Evolutionary conservation across 2,329 filamentous ascomycete genomes (phyloP).

Genomic region (Mycosphaerelloides madeirae): DNA sequence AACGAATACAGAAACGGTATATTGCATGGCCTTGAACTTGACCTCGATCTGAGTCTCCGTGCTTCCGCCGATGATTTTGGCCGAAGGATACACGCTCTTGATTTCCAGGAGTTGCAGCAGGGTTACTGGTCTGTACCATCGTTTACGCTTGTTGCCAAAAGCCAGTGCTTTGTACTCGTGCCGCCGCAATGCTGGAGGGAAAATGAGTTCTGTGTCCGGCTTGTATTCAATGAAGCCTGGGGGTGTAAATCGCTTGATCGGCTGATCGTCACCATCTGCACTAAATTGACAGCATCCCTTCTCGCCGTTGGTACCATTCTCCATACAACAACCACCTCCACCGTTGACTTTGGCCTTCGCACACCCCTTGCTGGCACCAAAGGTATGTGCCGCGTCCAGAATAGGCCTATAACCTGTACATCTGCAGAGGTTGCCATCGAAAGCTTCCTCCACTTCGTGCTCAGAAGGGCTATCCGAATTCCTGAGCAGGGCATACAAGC

Average conservation of each 20-base stretch:
- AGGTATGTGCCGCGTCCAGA: slow-evolving; percentile 87
- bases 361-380: slow-evolving; percentile 57
- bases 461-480: slow-evolving; percentile 75
- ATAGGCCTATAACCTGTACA: slow-evolving; percentile 96
- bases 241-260: slow-evolving; percentile 65
- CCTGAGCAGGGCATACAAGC: slow-evolving; percentile 83
- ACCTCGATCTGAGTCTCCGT: slow-evolving; percentile 98
- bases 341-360: slow-evolving; percentile 55
- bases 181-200: slow-evolving; percentile 78
- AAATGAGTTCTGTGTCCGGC: slow-evolving; percentile 90
- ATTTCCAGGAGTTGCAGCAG: slow-evolving; percentile 85
- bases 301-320: slow-evolving; percentile 46
- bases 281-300: slow-evolving; percentile 55
- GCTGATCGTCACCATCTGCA: slow-evolving; percentile 38
- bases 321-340: slow-evolving; percentile 68
- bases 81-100: slow-evolving; percentile 75
- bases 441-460: slow-evolving; percentile 87
- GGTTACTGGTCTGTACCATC: slow-evolving; percentile 86
- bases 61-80: slow-evolving; percentile 92
- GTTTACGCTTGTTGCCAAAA: slow-evolving; percentile 92
- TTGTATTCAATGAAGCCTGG: slow-evolving; percentile 94
- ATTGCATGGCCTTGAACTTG: slow-evolving; percentile 93
- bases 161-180: slow-evolving; percentile 75
- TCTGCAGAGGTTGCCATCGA: slow-evolving; percentile 91
- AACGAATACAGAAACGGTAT: slow-evolving; percentile 83